These are phyloP conservation scores for Lomentospora prolificans DNA, from an alignment of 2,329 filamentous ascomycete species.

Conservation along the genomic window DNA sequence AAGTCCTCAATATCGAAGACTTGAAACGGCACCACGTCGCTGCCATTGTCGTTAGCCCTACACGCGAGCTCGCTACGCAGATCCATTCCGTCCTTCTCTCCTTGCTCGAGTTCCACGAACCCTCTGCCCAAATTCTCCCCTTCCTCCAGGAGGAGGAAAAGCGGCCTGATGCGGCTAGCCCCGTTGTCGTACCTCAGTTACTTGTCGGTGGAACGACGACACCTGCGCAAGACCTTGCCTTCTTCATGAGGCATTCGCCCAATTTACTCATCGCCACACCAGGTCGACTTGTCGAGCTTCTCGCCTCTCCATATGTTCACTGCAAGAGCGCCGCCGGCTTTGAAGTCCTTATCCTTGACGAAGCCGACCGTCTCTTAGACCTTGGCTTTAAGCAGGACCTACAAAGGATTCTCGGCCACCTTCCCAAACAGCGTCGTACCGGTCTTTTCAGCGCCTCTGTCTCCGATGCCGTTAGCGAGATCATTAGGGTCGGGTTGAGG, in stretches of 20 bases:
- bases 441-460: slow-evolving; percentile 92
- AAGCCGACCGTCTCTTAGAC: slow-evolving; percentile 86
- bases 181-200: slow-evolving; percentile 71
- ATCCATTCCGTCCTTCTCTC: slow-evolving; percentile 74
- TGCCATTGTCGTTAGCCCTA: slow-evolving; percentile 87
- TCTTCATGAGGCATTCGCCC: slow-evolving; percentile 73
- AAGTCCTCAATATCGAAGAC: slow-evolving; percentile 68
- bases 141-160: slow-evolving; percentile 48
- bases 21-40: slow-evolving; percentile 84
- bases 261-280: slow-evolving; percentile 89
- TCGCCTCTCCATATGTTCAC: slow-evolving; percentile 79
- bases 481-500: slow-evolving; percentile 81
- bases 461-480: slow-evolving; percentile 87
- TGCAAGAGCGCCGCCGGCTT: slow-evolving; percentile 74
- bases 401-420: slow-evolving; percentile 68
- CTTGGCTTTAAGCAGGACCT: slow-evolving; percentile 89
- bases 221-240: slow-evolving; percentile 75
- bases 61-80: slow-evolving; percentile 78
- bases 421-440: slow-evolving; percentile 89
- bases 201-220: slow-evolving; percentile 73
- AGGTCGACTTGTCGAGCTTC: slow-evolving; percentile 76
- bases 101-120: slow-evolving; percentile 71
- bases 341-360: slow-evolving; percentile 85
- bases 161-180: slow-evolving; percentile 32
- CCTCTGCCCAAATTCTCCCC: slow-evolving; percentile 59